Evolutionary conservation across 2,329 filamentous ascomycete genomes (phyloP), one percentile per base, ranked within the genome.

Genomic region (Arthrobotrys iridis): DNA sequence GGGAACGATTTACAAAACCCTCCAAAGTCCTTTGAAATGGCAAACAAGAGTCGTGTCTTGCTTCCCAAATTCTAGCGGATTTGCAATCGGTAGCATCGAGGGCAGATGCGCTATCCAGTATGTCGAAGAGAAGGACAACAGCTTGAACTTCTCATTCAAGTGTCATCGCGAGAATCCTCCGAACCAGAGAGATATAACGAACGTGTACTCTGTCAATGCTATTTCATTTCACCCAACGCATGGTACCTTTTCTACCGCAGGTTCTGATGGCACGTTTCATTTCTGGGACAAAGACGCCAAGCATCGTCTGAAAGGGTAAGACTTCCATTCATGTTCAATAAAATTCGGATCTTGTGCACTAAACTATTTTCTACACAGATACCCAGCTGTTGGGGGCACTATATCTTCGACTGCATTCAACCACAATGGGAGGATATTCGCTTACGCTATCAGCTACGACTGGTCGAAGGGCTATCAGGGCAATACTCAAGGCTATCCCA

Each of bases 21-120:
- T 97, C 58, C 93, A 97, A 83, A 97, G 93, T 81, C 95, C 95
- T 2, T 87, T 99, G 46, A 99, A 99, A 84, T 99, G 93, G 93
- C 95, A 99, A 86, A 99, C 95, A 1, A 87, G 94, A 71, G 93
- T 96, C 10, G 92, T 98, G 59, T 95, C 91, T 84, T 98, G 94
- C 85, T 99, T 99, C 82, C 89, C 90, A 11, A 94, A 99, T 81
- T 91, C 93, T 4, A 89, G 89, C 0, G 95, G 95, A 4, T 99
- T 96, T 81, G 95, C 95, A 0, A 92, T 99, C 58, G 95, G 95
- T 64, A 96, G 92, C 81, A 97, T 99, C 80, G 95, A 99, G 82
- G 95, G 95, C 28, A 91, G 95, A 66, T 99, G 95, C 82, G 95
- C 95, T 1, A 99, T 99, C 77, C 95, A 99, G 82, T 98, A 99